Percentiles rank a stretch among this genome's conserved stretches.
phyloP scores from a whole-genome alignment of 495 filamentous ascomycete genomes.

The Arthonia radiata region DNA sequence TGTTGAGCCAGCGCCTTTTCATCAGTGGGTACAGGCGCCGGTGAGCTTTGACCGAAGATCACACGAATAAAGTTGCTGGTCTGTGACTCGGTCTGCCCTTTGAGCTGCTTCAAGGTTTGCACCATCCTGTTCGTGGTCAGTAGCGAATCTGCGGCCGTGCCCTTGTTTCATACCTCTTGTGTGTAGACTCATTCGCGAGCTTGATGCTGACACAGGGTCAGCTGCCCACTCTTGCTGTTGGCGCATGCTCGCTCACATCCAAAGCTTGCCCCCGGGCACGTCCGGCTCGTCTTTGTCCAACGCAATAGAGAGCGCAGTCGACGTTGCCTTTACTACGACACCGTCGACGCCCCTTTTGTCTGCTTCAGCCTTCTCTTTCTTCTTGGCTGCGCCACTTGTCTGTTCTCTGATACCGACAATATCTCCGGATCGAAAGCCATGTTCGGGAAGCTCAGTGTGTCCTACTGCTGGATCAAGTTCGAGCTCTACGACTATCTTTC shows the following conservation, averaged over 20 bases:
- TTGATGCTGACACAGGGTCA: slow-evolving; percentile 39
- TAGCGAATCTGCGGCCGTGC: not conserved
- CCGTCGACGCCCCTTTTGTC: slow-evolving; percentile 44
- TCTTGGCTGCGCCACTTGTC: slow-evolving; percentile 40
- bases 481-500: slow-evolving; percentile 66
- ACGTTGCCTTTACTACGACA: slow-evolving; percentile 48
- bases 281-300: slow-evolving; percentile 43
- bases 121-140: slow-evolving; percentile 40
- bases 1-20: slow-evolving; percentile 17
- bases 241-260: slow-evolving; percentile 26
- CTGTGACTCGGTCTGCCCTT: slow-evolving; percentile 42
- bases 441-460: slow-evolving; percentile 35
- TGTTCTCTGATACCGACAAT: slow-evolving; percentile 63
- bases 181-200: slow-evolving; percentile 85
- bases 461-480: slow-evolving; percentile 41
- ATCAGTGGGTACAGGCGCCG: slow-evolving; percentile 23
- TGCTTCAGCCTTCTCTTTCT: slow-evolving; percentile 40
- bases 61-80: slow-evolving; percentile 56
- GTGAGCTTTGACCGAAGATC: slow-evolving; percentile 47
- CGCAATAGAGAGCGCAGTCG: slow-evolving; percentile 34
- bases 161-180: slow-evolving; percentile 31
- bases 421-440: slow-evolving; percentile 72
- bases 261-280: slow-evolving; percentile 34
- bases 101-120: slow-evolving; percentile 58
- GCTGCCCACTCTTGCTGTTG: too few relatives aligned